Evolutionary conservation across 2,329 filamentous ascomycete species (phyloP), one percentile per base, ranked within the genome.

Genomic region (Tolypocladium tundrense): DNA sequence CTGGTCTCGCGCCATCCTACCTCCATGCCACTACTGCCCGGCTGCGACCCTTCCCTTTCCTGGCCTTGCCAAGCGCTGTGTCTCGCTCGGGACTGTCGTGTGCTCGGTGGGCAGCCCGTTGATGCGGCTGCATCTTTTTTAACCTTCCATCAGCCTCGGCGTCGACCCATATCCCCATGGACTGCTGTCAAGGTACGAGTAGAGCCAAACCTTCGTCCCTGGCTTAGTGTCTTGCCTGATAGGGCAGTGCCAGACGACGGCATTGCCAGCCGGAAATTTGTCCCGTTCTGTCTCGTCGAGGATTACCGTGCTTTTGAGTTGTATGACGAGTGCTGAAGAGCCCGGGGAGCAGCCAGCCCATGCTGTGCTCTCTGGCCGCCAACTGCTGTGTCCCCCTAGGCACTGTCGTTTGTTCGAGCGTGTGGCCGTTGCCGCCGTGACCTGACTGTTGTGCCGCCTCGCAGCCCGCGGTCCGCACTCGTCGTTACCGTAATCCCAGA

Each of bases 401-500:
- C 13, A 4, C 27, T 31, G 27, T 31, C 27, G 27, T 31, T 31
- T 31, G 6, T 27, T 27, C 24, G 37, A 14, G 13, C 14, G 37
- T 39, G 16, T 13, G 11, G 19, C 9, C 41, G 19, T 35, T 16
- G 4, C 37, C 48, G 35, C 39, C 14, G 55, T 43, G 39, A 42
- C 39, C n/a, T 43, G 24, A 41, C 31, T 8, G 48, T n/a, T 53
- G 19, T 35, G 50, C 42, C 51, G 51, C 53, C 51, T 41, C 56
- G 41, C 40, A 24, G 40, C 27, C n/a, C 27, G 37, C 50, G 50
- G 40, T 54, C 56, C 51, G 52, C 41, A 45, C 43, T n/a, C 39
- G 48, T 45, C 55, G 57, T 39, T 10, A 58, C 57, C 24, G 43
- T 42, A 19, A 52, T 58, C 52, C 57, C 60, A 59, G 53, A 55